Conservation (phyloP, 2,329 filamentous ascomycete genomes). For the Fusarium veterinarium region DNA sequence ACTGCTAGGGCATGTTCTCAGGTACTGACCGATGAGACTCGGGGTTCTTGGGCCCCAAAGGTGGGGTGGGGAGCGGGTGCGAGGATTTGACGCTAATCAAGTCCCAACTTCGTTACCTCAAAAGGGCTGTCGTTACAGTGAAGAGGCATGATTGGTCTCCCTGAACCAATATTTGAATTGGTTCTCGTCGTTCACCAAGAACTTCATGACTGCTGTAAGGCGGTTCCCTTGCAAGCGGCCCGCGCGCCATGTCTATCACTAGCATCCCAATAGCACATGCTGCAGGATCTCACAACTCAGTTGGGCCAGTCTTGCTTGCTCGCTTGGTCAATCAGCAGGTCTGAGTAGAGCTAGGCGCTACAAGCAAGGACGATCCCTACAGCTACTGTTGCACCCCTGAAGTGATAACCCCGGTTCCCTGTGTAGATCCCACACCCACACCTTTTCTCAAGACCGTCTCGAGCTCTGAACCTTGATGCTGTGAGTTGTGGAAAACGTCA, state of each 20-base stretch:
- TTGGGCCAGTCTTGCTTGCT: constrained; percentile 18
- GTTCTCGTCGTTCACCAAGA: constrained; percentile 13
- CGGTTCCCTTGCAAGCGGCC: constrained; percentile 35
- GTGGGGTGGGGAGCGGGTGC: constrained; percentile 24
- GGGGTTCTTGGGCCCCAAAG: constrained; percentile 18
- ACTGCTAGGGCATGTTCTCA: background rate
- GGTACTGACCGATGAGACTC: constrained; percentile 29
- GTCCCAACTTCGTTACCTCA: constrained; percentile 16
- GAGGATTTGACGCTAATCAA: constrained; percentile 31
- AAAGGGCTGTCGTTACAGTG: constrained; percentile 14
- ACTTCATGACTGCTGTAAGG: constrained; percentile 32
- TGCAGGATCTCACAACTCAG: constrained; percentile 33
- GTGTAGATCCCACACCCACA: constrained; percentile 44
- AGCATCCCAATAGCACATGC: constrained; percentile 30
- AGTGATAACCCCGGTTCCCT: constrained; percentile 40
- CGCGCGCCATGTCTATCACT: constrained; percentile 36
- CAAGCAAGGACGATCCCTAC: constrained; percentile 42
- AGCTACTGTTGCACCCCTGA: constrained; percentile 38
- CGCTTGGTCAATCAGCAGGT: constrained; percentile 25
- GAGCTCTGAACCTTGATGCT: constrained; percentile 1
- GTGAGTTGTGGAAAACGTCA: constrained; percentile 15
- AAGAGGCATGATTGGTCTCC: background rate
- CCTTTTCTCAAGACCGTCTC: constrained; percentile 19
- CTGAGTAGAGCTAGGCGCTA: constrained; percentile 27
- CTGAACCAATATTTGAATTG: constrained; percentile 20